Percentiles rank a stretch among this genome's conserved stretches.
These are phyloP conservation scores for Rubus idaeus DNA, from an alignment of 306 rosid genomes.

Conservation along the genomic window DNA sequence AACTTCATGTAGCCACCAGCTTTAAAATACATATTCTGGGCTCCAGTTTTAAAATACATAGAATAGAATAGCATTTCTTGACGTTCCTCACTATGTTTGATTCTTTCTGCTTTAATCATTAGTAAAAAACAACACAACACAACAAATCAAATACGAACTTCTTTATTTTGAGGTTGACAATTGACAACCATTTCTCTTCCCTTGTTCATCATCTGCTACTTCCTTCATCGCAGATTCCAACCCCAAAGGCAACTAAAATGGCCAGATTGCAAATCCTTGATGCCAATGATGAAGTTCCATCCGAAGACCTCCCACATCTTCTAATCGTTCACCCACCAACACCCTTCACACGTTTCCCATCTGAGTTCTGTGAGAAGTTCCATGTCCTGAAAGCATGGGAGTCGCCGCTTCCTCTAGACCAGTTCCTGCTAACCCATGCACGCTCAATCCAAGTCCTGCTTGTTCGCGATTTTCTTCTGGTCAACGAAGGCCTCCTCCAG, in stretches of 20 bases:
- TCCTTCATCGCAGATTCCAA: not conserved
- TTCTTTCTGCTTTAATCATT: too few relatives aligned
- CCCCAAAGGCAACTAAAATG: not conserved
- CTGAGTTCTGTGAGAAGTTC: slow-evolving; percentile 32
- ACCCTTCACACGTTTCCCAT: not conserved
- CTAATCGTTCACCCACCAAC: slow-evolving; percentile 32
- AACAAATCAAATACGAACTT: too few relatives aligned
- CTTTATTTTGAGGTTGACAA: too few relatives aligned
- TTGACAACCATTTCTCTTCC: too few relatives aligned
- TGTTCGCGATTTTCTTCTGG: not conserved
- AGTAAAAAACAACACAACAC: too few relatives aligned
- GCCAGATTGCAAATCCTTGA: not conserved
- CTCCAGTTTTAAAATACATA: too few relatives aligned
- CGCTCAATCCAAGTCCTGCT: slow-evolving; percentile 34
- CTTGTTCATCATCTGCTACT: not conserved
- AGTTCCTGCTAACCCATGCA: slow-evolving; percentile 20
- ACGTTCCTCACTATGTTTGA: not conserved
- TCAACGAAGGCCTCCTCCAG: not conserved
- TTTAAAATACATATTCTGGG: too few relatives aligned
- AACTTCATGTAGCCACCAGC: too few relatives aligned
- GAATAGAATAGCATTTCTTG: not conserved
- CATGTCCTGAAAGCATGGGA: slow-evolving; percentile 26
- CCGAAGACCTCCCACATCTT: slow-evolving; percentile 21
- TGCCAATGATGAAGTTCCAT: not conserved
- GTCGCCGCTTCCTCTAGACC: slow-evolving; percentile 25